Percentiles rank a stretch among this genome's conserved stretches.
Evolutionary conservation across 2,329 filamentous ascomycete genomes (phyloP).

Genomic region (Ilyonectria robusta): DNA sequence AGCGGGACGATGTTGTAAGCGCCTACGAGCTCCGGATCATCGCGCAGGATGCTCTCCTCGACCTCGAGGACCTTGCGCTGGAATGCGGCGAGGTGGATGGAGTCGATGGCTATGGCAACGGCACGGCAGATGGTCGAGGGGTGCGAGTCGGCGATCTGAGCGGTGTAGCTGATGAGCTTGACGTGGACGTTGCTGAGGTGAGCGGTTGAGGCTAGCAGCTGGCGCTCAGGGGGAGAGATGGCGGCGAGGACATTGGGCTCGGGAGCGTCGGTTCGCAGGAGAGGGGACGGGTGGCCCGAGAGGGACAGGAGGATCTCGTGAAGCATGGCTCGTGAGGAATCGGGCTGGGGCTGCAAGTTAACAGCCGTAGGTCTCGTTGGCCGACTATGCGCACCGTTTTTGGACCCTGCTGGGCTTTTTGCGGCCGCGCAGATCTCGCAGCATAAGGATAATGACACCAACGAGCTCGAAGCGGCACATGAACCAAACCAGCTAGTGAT

Average conservation of each 20-base stretch:
- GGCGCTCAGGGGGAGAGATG: constrained; percentile 84
- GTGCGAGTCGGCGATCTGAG: constrained; percentile 78
- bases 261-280: constrained; percentile 74
- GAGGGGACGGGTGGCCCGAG: constrained; percentile 91
- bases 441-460: constrained; percentile 63
- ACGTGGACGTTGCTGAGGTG: constrained; percentile 85
- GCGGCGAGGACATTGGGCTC: constrained; percentile 62
- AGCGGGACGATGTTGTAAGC: constrained; percentile 95
- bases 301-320: constrained; percentile 98
- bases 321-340: constrained; percentile 75
- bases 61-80: constrained; percentile 88
- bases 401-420: constrained; percentile 54
- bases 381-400: constrained; percentile 36
- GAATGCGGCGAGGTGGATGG: constrained; percentile 83
- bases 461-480: constrained; percentile 71
- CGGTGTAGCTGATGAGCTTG: constrained; percentile 76
- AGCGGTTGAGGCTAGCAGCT: constrained; percentile 83
- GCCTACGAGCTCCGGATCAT: constrained; percentile 85
- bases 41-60: constrained; percentile 81
- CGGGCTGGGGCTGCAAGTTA: constrained; percentile 34
- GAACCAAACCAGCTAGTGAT: constrained; percentile 30
- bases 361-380: constrained; percentile 2
- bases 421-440: constrained; percentile 60
- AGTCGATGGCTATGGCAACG: constrained; percentile 82
- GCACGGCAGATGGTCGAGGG: constrained; percentile 88